These are phyloP conservation scores for Trichosporon asahii DNA, from an alignment of 1,284 basidiomycete species.

Conservation along the genomic window DNA sequence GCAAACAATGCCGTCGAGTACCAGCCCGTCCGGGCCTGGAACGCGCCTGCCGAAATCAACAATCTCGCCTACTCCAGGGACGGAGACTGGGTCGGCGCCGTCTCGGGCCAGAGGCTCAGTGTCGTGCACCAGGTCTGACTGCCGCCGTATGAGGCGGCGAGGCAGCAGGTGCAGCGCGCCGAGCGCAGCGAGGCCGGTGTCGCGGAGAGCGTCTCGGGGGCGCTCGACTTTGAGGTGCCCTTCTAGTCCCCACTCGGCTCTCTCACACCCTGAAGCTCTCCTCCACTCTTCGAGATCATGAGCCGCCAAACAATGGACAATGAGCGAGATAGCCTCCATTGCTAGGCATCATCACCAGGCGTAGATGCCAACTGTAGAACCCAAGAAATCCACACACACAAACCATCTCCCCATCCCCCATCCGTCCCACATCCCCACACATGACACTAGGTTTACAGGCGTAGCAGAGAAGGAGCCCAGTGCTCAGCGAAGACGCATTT, in stretches of 20 bases:
- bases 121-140: conserved; percentile 62
- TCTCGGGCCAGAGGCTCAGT: conserved; percentile 76
- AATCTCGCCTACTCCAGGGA: conserved; percentile 69
- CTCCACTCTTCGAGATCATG: too few relatives aligned
- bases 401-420: too few relatives aligned
- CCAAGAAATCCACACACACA: neutral
- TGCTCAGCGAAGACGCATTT: too few relatives aligned
- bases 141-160: conserved; percentile 5
- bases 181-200: neutral
- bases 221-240: neutral
- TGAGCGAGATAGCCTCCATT: too few relatives aligned
- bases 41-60: conserved; percentile 72
- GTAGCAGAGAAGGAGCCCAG: too few relatives aligned
- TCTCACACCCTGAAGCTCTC: too few relatives aligned
- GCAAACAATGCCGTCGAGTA: conserved; percentile 51
- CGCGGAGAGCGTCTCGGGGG: neutral
- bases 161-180: neutral
- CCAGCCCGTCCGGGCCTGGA: conserved; percentile 79
- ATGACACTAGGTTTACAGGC: too few relatives aligned
- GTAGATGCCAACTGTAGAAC: too few relatives aligned
- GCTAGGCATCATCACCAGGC: too few relatives aligned
- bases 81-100: conserved; percentile 87
- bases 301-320: too few relatives aligned
- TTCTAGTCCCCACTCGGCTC: neutral
- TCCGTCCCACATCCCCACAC: neutral